Evolutionary conservation across 169 alveolate species (phyloP), one percentile per base, ranked within the genome.

Genomic region (Plasmodium fragile): DNA sequence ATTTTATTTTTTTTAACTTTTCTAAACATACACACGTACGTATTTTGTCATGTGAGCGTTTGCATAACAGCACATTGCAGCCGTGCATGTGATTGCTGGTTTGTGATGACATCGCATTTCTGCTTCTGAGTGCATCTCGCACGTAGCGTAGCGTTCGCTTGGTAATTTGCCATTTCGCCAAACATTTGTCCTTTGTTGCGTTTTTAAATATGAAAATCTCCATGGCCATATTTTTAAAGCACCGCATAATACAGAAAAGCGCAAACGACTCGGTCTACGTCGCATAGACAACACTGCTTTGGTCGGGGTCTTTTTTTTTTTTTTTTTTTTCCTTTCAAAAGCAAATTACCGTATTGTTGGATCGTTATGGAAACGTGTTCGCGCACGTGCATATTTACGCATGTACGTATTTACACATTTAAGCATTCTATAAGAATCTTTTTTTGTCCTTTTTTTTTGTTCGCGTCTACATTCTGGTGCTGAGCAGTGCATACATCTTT

Each of bases 91-190:
- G 13, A 41, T 49, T 4, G 49, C 32, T 36, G 39, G 28, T 22
- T 39, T 30, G 32, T 11, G 11, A 13, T 78, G 83, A 78, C 83
- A 28, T 78, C 83, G 16, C 83, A 39, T 78, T 78, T 43, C 83
- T 78, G 83, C 83, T 30, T 78, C 43, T n/a, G 32, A 78, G 83
- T 78, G 83, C 83, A 78, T 78, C n/a, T 65, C 69, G 45, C 55
- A 18, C 13, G 13, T 65, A 36, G 30, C 75, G 34, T 39, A 25
- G 30, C 75, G 39, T 65, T 65, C 30, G 13, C 25, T 25, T 11
- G 75, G n/a, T 22, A 65, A 18, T 65, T 65, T 28, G 36, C 75
- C 36, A 65, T 25, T 65, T 0, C 16, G 59, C 7, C 7, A 16
- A 49, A 13, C 59, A 3, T 13, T 49, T 49, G 7, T 10, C 22